A percentile compares a stretch with the other conserved stretches of the same genome.
These are phyloP conservation scores for Syzygium jambos DNA, from an alignment of 345 rosid species.

Conservation along the genomic window DNA sequence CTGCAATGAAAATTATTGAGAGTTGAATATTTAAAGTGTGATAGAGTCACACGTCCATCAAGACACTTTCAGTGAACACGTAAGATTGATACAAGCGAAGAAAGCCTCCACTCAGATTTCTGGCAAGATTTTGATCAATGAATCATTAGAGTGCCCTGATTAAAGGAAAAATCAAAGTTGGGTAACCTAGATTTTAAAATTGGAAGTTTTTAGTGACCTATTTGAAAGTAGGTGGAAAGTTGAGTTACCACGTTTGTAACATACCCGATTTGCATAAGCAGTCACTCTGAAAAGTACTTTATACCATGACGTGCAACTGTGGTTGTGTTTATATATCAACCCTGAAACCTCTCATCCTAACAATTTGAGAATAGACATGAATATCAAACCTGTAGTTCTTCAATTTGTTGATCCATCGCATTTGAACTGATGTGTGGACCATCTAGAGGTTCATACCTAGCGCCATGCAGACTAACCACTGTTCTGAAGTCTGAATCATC, in stretches of 20 bases:
- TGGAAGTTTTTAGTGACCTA: not conserved
- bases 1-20: not conserved
- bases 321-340: not conserved
- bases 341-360: not conserved
- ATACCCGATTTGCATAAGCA: not conserved
- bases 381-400: slow-evolving; percentile 57
- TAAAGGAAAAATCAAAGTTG: not conserved
- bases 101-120: not conserved
- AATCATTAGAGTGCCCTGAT: not conserved
- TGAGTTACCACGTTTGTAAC: not conserved
- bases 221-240: not conserved
- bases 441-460: slow-evolving; percentile 10
- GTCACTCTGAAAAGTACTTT: not conserved
- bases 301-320: not conserved
- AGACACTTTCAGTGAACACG: not conserved
- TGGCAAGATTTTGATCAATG: not conserved
- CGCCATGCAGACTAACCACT: slow-evolving; percentile 29
- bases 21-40: not conserved
- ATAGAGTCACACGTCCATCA: not conserved
- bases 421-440: slow-evolving; percentile 27
- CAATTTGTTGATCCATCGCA: slow-evolving; percentile 44
- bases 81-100: not conserved
- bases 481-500: slow-evolving; percentile 20
- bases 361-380: not conserved
- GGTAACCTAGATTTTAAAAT: not conserved